Evolutionary conservation across 768 basidiomycete species (phyloP).

Genomic region (Macrolepiota fuliginosa): DNA sequence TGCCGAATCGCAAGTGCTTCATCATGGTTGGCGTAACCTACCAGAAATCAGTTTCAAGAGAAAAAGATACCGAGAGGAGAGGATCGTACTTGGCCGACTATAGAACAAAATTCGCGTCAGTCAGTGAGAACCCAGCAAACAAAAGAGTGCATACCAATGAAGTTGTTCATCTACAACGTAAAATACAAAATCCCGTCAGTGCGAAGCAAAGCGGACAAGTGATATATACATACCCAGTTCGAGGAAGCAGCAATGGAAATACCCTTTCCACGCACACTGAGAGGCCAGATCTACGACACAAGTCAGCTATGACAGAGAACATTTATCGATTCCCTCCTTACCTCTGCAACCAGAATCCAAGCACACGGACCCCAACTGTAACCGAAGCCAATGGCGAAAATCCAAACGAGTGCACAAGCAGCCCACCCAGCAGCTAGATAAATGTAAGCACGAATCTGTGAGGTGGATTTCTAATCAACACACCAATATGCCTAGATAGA

Average conservation of each 20-base stretch:
- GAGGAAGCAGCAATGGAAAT: slow-evolving; percentile 72
- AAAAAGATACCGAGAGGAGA: not conserved
- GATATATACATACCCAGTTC: slow-evolving; percentile 56
- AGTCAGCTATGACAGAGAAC: not conserved
- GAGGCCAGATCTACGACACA: slow-evolving; percentile 51
- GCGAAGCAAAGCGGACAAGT: not conserved
- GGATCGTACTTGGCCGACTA: slow-evolving; percentile 47
- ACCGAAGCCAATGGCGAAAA: slow-evolving; percentile 74
- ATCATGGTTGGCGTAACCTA: slow-evolving; percentile 71
- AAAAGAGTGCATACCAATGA: slow-evolving; percentile 47
- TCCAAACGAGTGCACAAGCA: slow-evolving; percentile 69
- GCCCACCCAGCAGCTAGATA: slow-evolving; percentile 64
- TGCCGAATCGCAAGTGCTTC: slow-evolving; percentile 60
- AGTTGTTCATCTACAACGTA: slow-evolving; percentile 66
- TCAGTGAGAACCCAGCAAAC: not conserved
- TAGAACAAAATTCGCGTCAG: slow-evolving; percentile 3
- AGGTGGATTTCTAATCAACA: slow-evolving; percentile 13
- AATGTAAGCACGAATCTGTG: not conserved
- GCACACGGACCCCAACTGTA: slow-evolving; percentile 80
- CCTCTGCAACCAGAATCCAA: slow-evolving; percentile 76
- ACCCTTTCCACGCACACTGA: slow-evolving; percentile 73
- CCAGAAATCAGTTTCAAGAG: slow-evolving; percentile 3
- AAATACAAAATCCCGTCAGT: not conserved
- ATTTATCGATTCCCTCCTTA: slow-evolving; percentile 10
- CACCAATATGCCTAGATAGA: slow-evolving; percentile 29